Conservation (phyloP, 768 basidiomycete species). For the Tephrocybe rancida region DNA sequence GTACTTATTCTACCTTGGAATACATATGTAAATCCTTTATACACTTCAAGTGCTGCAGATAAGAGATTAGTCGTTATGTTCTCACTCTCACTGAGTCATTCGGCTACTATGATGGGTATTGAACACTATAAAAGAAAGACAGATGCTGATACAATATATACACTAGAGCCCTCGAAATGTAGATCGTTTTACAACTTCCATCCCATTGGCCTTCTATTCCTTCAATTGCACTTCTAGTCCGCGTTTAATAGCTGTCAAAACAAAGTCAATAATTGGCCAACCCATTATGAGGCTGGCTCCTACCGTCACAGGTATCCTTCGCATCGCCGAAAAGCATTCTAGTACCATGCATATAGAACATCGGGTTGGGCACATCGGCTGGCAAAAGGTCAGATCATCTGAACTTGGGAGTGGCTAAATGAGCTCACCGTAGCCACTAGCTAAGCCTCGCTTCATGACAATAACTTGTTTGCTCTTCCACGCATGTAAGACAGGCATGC, state of each 20-base stretch:
- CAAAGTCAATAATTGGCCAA: neutral
- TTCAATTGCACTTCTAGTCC: slow-evolving; percentile 18
- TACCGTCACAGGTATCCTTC: slow-evolving; percentile 88
- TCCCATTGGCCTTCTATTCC: too few species aligned
- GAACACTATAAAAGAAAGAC: neutral
- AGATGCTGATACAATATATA: slow-evolving; percentile 2
- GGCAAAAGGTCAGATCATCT: neutral
- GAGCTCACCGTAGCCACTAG: slow-evolving; percentile 77
- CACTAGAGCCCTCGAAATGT: neutral
- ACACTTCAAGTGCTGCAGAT: too few species aligned
- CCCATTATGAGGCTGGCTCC: slow-evolving; percentile 11
- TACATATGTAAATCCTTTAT: too few species aligned
- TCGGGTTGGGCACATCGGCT: slow-evolving; percentile 92
- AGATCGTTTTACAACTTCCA: too few species aligned
- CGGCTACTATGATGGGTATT: too few species aligned
- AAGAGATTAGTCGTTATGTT: too few species aligned
- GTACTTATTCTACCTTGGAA: neutral
- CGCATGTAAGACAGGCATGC: slow-evolving; percentile 90
- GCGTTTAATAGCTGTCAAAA: slow-evolving; percentile 17
- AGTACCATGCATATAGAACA: slow-evolving; percentile 91
- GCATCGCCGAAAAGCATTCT: slow-evolving; percentile 94
- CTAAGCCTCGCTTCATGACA: slow-evolving; percentile 92
- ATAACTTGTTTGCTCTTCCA: slow-evolving; percentile 94
- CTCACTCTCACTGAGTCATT: too few species aligned
- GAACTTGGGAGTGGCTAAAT: neutral